Evolutionary conservation across 192 early-diverging fungal species (phyloP).

Genomic region (Powellomyces hirtus): DNA sequence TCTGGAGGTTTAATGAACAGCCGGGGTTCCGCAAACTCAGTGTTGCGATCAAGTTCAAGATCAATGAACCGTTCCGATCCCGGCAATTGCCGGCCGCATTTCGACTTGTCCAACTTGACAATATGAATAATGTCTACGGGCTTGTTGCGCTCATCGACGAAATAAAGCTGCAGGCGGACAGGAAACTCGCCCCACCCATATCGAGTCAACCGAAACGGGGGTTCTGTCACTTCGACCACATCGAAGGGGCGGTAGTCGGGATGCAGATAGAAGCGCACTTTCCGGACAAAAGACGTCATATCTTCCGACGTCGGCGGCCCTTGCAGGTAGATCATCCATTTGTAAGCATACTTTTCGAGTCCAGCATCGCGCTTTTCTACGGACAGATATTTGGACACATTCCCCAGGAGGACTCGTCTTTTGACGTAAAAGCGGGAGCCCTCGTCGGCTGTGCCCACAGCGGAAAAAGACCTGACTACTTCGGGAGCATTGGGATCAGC

Average conservation of each 20-base stretch:
- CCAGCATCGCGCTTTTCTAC: constrained; percentile 45
- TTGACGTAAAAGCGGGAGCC: constrained; percentile 53
- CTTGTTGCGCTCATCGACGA: constrained; percentile 80
- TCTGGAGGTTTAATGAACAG: not conserved
- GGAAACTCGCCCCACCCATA: constrained; percentile 96
- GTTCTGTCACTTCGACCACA: constrained; percentile 74
- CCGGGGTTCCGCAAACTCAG: constrained; percentile 50
- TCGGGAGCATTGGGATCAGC: not conserved
- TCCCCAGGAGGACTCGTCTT: constrained; percentile 34
- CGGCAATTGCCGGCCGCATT: constrained; percentile 66
- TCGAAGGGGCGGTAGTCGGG: constrained; percentile 86
- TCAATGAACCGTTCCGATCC: constrained; percentile 76
- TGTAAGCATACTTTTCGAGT: constrained; percentile 35
- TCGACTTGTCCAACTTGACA: constrained; percentile 71
- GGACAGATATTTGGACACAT: constrained; percentile 33
- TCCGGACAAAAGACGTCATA: constrained; percentile 66
- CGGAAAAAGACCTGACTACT: not conserved
- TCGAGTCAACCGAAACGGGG: constrained; percentile 82
- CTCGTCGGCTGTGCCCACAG: constrained; percentile 42
- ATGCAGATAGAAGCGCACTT: constrained; percentile 85
- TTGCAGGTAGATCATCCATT: constrained; percentile 91
- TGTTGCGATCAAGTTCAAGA: constrained; percentile 81
- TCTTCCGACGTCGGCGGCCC: constrained; percentile 47
- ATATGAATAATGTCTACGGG: constrained; percentile 80
- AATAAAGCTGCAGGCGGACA: constrained; percentile 75